Evolutionary conservation across 192 early-diverging fungal genomes (phyloP), one percentile per base, ranked within the genome.

Genomic region (Haplosporangium gracile): DNA sequence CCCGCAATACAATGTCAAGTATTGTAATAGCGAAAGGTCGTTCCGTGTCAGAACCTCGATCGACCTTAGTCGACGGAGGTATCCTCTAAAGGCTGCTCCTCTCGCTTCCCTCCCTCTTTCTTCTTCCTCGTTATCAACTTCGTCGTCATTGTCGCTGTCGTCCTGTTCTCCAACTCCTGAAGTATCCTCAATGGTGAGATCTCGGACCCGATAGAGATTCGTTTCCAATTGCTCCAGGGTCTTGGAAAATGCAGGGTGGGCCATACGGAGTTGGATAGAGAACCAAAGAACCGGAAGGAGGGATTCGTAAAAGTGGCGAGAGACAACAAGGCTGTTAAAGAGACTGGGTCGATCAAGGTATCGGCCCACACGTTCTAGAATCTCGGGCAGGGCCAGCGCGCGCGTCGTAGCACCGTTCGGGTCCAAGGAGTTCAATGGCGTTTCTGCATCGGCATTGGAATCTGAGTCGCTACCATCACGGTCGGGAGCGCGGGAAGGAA

Each of bases 361-460:
- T 2, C 32, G 8, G 2, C 63, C 76, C 13, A 77, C 69, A 15
- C n/a, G 29, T 7, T 68, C 65, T 15, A 77, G 65, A 45, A 77
- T 69, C 43, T 77, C 76, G n/a, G 76, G 76, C 2, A 76, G 75
- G 13, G 4, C 51, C 26, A 77, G 40, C 40, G 32, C 76, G 24
- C 40, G 76, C 36, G 40, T 26, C 8, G 76, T 4, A 9, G 42
- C 29, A 32, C 24, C 16, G 2, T 51, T 76, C 24, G 24, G 32
- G 11, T 32, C 45, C 16, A 20, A 11, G 7, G 32, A 15, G 43
- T 47, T 18, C 10, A 49, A 49, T 49, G 47, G 47, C 11, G 43
- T 45, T 49, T 49, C 47, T 20, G 18, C 47, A 49, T 49, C 16
- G 47, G n/a, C 60, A 29, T 57, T 6, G n/a, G n/a, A 10, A 24